These are phyloP conservation scores for Hirsutella rhossiliensis DNA, from an alignment of 2,329 filamentous ascomycete genomes.

Conservation along the genomic window DNA sequence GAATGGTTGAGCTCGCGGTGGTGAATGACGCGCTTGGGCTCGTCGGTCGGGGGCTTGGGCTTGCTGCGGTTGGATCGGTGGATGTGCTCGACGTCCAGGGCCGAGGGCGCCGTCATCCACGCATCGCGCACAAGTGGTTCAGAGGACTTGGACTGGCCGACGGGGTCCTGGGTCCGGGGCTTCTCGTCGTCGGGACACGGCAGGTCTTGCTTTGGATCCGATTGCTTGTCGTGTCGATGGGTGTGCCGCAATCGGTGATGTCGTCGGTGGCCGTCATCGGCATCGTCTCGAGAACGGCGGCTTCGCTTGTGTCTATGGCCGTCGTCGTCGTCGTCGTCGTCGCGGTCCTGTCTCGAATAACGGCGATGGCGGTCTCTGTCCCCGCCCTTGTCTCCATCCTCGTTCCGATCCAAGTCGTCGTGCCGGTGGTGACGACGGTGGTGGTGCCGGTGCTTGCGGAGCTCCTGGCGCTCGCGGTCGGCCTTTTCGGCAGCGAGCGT, in stretches of 20 bases:
- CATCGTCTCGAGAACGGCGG: constrained; percentile 37
- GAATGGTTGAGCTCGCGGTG: constrained; percentile 66
- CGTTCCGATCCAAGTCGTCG: constrained; percentile 20
- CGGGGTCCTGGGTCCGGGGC: constrained; percentile 12
- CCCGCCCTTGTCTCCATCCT: constrained; percentile 13
- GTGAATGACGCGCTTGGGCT: constrained; percentile 62
- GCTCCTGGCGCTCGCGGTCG: constrained; percentile 31
- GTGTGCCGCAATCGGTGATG: constrained; percentile 28
- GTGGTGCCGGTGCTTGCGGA: constrained; percentile 29
- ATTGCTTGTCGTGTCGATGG: constrained; percentile 14
- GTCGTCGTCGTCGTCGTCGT: constrained; percentile 42
- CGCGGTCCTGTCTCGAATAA: constrained; percentile 27
- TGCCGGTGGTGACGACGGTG: constrained; percentile 29
- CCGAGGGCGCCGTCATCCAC: constrained; percentile 89
- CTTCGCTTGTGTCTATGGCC: constrained; percentile 53
- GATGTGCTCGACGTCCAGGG: constrained; percentile 74
- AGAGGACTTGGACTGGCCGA: constrained; percentile 8
- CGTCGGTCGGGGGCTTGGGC: constrained; percentile 39
- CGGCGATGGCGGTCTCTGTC: constrained; percentile 19
- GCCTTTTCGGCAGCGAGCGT: constrained; percentile 55
- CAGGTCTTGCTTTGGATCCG: constrained; percentile 37
- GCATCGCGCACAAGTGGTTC: constrained; percentile 56
- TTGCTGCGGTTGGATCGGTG: constrained; percentile 42
- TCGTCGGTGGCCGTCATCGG: constrained; percentile 29
- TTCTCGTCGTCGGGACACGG: constrained; percentile 40